These are phyloP conservation scores for Aotearoamyces nothofagi DNA, from an alignment of 2,329 filamentous ascomycete species.

Conservation along the genomic window DNA sequence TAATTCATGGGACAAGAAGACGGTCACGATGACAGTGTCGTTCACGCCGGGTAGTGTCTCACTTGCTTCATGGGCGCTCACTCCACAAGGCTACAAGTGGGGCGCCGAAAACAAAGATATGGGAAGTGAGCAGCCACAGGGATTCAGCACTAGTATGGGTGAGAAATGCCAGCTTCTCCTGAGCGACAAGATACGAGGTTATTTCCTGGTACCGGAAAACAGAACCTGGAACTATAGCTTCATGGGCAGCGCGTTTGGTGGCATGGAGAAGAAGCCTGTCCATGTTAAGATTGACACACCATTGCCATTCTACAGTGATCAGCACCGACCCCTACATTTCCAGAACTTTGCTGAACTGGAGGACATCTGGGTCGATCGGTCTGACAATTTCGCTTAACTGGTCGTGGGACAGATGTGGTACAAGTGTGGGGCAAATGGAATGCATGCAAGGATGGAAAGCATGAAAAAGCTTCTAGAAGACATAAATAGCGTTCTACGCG, in stretches of 20 bases:
- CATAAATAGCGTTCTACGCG: too few relatives aligned
- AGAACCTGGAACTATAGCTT: conserved; percentile 97
- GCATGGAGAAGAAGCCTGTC: conserved; percentile 78
- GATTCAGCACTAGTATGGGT: conserved; percentile 83
- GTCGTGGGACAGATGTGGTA: too few relatives aligned
- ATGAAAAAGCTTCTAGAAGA: too few relatives aligned
- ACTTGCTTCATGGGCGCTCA: conserved; percentile 83
- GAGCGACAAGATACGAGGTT: conserved; percentile 85
- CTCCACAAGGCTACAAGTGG: conserved; percentile 89
- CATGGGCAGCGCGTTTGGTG: conserved; percentile 79
- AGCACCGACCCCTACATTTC: conserved; percentile 90
- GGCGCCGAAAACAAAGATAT: conserved; percentile 90
- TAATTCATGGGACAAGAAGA: conserved; percentile 68
- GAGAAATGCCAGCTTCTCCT: conserved; percentile 90
- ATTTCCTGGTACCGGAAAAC: conserved; percentile 88
- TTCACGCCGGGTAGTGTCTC: conserved; percentile 97
- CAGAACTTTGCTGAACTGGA: conserved; percentile 95
- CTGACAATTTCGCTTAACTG: conserved; percentile 76
- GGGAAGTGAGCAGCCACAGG: conserved; percentile 82
- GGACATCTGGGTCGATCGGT: conserved; percentile 87
- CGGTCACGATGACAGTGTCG: conserved; percentile 84
- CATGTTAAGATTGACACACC: conserved; percentile 93
- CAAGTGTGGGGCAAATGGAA: too few relatives aligned
- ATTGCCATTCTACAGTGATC: conserved; percentile 75
- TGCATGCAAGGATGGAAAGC: conserved; percentile 1